Evolutionary conservation across 805 yeast species (phyloP).

Genomic region (Metschnikowia proteae): DNA sequence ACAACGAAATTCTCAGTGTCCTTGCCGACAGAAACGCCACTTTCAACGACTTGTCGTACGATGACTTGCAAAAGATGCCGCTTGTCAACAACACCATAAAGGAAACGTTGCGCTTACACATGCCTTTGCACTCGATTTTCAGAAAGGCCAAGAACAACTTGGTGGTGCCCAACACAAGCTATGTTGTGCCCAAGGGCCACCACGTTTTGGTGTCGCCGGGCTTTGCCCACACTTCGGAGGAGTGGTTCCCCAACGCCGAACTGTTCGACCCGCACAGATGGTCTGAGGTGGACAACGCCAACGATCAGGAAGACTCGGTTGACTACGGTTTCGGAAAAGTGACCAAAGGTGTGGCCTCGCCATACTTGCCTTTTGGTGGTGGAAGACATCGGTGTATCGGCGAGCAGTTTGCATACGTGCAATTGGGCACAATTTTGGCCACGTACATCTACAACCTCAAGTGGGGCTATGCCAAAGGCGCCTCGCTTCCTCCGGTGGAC

Average conservation of each 20-base stretch:
- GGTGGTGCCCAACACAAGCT: constrained; percentile 72
- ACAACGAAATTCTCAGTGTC: constrained; percentile 66
- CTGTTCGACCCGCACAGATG: constrained; percentile 86
- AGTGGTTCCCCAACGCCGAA: constrained; percentile 73
- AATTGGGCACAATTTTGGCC: constrained; percentile 79
- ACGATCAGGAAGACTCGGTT: constrained; percentile 42
- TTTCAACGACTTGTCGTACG: constrained; percentile 65
- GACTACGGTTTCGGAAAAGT: constrained; percentile 98
- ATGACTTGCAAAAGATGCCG: constrained; percentile 77
- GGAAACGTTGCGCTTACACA: constrained; percentile 93
- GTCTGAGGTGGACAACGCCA: constrained; percentile 35
- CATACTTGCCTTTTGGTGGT: constrained; percentile 97
- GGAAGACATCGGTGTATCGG: constrained; percentile 99
- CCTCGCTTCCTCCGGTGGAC: constrained; percentile 61
- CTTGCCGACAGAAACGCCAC: constrained; percentile 41
- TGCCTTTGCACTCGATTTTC: constrained; percentile 94
- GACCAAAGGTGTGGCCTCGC: constrained; percentile 92
- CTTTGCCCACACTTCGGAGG: constrained; percentile 71
- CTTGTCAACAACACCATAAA: constrained; percentile 78
- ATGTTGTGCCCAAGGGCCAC: constrained; percentile 85
- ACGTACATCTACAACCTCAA: constrained; percentile 70
- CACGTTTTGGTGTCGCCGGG: constrained; percentile 94
- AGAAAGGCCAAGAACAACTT: constrained; percentile 80
- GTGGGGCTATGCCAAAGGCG: constrained; percentile 56
- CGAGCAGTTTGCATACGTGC: constrained; percentile 95